Percentiles rank a stretch among this genome's conserved stretches.
Conservation (phyloP, 192 early-diverging fungal species). For the Phlyctochytrium arcticum region DNA sequence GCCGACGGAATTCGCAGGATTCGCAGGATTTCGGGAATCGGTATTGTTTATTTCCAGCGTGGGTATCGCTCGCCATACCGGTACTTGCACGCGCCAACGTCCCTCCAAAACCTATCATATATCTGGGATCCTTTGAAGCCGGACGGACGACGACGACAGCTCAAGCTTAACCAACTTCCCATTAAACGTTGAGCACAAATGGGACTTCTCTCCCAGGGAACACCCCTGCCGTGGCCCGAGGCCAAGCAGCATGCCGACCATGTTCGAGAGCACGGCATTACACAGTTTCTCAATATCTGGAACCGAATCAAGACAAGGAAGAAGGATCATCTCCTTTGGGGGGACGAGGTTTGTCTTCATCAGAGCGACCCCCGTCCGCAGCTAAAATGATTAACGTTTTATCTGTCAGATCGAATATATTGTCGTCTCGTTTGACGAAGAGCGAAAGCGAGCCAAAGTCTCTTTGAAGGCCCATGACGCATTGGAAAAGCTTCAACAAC, state of each 20-base stretch:
- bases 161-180: too few species aligned
- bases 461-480: conserved; percentile 79
- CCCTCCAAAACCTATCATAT: too few species aligned
- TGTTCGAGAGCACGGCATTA: conserved; percentile 88
- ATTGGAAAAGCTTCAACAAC: conserved; percentile 62
- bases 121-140: too few species aligned
- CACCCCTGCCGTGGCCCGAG: conserved; percentile 94
- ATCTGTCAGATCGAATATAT: conserved; percentile 84
- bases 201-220: conserved; percentile 92
- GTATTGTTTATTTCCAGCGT: too few species aligned
- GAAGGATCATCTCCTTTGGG: conserved; percentile 85
- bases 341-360: conserved; percentile 99
- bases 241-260: conserved; percentile 79
- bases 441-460: conserved; percentile 64
- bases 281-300: conserved; percentile 89
- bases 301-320: conserved; percentile 72
- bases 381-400: too few species aligned
- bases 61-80: too few species aligned
- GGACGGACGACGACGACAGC: too few species aligned
- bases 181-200: too few species aligned
- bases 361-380: too few species aligned
- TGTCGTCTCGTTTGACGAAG: conserved; percentile 76
- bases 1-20: too few species aligned
- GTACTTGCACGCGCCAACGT: too few species aligned
- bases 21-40: too few species aligned